Evolutionary conservation across 345 rosid genomes (phyloP).

Genomic region (Conringia planisiliqua): DNA sequence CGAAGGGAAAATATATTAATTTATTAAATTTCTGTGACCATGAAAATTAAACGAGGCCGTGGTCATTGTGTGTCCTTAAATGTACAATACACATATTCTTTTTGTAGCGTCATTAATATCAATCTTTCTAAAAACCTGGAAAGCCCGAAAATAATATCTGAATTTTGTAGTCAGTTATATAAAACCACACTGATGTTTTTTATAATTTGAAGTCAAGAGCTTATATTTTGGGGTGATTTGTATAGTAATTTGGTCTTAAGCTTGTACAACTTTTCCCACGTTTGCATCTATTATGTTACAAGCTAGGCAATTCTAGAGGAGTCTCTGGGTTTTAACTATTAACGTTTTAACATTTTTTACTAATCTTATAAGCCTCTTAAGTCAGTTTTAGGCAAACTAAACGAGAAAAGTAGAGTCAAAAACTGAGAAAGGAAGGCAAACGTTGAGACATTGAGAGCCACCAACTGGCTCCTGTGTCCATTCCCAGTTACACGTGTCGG

Average conservation of each 20-base stretch:
- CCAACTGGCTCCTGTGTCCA: slow-evolving; percentile 13
- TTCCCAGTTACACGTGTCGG: slow-evolving; percentile 12
- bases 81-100: background rate
- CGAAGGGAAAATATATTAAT: background rate
- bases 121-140: background rate
- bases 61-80: background rate
- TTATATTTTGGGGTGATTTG: background rate
- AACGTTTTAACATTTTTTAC: background rate
- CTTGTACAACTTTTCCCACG: background rate
- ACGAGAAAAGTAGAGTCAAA: slow-evolving; percentile 6
- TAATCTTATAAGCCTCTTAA: too few relatives aligned
- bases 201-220: background rate
- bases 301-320: background rate
- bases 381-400: background rate
- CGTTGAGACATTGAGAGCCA: slow-evolving; percentile 12
- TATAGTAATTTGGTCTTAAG: background rate
- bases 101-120: background rate
- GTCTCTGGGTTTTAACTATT: background rate
- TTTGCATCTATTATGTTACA: background rate
- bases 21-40: slow-evolving; percentile 8
- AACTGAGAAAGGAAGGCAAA: background rate
- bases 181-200: too few relatives aligned
- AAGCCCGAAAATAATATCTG: background rate
- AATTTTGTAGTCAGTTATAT: too few relatives aligned
- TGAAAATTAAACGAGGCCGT: slow-evolving; percentile 14